These are phyloP conservation scores for Leccinum fallax DNA, from an alignment of 1,284 basidiomycete genomes.

Conservation along the genomic window DNA sequence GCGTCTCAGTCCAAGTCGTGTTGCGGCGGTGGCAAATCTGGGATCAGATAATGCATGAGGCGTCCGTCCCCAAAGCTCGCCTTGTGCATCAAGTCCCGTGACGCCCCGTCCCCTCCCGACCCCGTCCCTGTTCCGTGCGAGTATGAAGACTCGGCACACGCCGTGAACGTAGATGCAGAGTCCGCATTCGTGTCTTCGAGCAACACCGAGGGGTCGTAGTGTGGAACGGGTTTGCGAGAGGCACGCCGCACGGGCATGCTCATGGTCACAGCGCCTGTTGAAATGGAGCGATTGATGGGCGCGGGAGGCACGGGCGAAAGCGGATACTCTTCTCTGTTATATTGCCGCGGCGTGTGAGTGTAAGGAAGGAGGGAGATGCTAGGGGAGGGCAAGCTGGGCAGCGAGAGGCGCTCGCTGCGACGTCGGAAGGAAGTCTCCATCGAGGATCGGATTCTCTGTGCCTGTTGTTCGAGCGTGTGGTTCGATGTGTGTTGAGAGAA, in stretches of 20 bases:
- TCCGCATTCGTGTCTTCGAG: slow-evolving; percentile 24
- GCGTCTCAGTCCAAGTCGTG: slow-evolving; percentile 23
- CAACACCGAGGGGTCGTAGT: slow-evolving; percentile 39
- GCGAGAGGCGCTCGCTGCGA: slow-evolving; percentile 33
- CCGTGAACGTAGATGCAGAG: slow-evolving; percentile 25
- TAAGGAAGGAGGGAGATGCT: slow-evolving; percentile 19
- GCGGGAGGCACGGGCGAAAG: slow-evolving; percentile 21
- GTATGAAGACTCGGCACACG: slow-evolving; percentile 32
- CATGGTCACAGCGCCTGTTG: slow-evolving; percentile 20
- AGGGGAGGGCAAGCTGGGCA: slow-evolving; percentile 28
- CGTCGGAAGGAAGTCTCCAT: slow-evolving; percentile 33
- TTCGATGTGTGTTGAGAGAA: slow-evolving; percentile 16
- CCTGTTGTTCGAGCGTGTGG: slow-evolving; percentile 30
- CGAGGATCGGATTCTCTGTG: slow-evolving; percentile 33
- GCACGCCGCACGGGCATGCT: slow-evolving; percentile 27
- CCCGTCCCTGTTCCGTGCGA: slow-evolving; percentile 28
- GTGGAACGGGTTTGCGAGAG: slow-evolving; percentile 48
- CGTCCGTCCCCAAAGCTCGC: slow-evolving; percentile 26
- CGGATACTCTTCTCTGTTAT: slow-evolving; percentile 29
- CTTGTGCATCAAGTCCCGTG: slow-evolving; percentile 28
- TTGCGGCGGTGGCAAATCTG: slow-evolving; percentile 42
- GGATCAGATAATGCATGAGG: slow-evolving; percentile 42
- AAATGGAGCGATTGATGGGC: slow-evolving; percentile 27
- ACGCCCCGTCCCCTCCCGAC: slow-evolving; percentile 14
- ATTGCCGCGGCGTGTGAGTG: slow-evolving; percentile 7